phyloP scores from a whole-genome alignment of 2,329 filamentous ascomycete genomes.

The Shiraia bambusicola region DNA sequence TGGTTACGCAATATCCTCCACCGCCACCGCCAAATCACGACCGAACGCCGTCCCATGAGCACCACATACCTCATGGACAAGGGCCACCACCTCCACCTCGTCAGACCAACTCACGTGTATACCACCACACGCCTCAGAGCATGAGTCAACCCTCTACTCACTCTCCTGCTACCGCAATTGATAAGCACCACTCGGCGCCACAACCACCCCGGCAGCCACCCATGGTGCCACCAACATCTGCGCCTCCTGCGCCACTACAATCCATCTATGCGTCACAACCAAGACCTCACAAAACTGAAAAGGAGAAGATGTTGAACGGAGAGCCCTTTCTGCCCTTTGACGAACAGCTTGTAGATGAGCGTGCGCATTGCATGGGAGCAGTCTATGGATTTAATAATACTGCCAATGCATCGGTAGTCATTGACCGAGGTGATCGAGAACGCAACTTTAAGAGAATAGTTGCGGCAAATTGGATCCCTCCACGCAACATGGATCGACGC shows the following conservation, averaged over 20 bases:
- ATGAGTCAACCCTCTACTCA: conserved; percentile 30
- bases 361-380: conserved; percentile 78
- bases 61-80: conserved; percentile 21
- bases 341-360: conserved; percentile 75
- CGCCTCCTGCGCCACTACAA: conserved; percentile 25
- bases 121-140: conserved; percentile 33
- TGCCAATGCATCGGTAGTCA: conserved; percentile 70
- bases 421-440: conserved; percentile 64
- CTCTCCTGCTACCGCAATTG: conserved; percentile 22
- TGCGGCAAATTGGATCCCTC: conserved; percentile 55
- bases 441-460: conserved; percentile 73
- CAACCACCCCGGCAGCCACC: conserved; percentile 28
- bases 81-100: conserved; percentile 20
- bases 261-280: conserved; percentile 24
- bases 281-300: conserved; percentile 62
- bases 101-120: conserved; percentile 34
- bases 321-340: conserved; percentile 79
- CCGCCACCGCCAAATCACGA: conserved; percentile 18
- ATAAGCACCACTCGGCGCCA: conserved; percentile 29
- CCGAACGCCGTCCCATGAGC: conserved; percentile 26
- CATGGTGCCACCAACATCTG: conserved; percentile 16
- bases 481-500: conserved; percentile 14
- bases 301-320: conserved; percentile 85
- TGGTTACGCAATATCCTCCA: conserved; percentile 24
- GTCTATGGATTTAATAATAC: conserved; percentile 87